Percentiles rank a stretch among this genome's conserved stretches.
Evolutionary conservation across 108 stramenopile genomes (phyloP).

Genomic region (Cyclotella baltica): DNA sequence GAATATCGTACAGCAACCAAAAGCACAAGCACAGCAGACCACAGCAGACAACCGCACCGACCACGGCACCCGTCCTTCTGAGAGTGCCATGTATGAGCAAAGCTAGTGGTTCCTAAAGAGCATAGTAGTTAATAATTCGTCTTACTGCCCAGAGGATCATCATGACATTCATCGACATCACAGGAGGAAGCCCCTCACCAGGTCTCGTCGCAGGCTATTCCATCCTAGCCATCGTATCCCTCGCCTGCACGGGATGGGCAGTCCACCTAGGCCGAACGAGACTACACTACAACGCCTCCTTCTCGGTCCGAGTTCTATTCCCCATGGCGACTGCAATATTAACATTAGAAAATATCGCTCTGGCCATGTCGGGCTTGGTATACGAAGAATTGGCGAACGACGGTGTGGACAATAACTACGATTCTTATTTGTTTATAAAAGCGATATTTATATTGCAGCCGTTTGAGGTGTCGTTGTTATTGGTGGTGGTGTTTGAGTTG

Average conservation of each 20-base stretch:
- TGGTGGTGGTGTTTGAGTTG: slow-evolving; percentile 53
- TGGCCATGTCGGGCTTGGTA: slow-evolving; percentile 30
- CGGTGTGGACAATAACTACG: slow-evolving; percentile 4
- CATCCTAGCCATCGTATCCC: slow-evolving; percentile 33
- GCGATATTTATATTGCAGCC: slow-evolving; percentile 46
- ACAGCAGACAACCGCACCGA: too few relatives aligned
- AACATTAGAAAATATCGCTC: slow-evolving; percentile 38
- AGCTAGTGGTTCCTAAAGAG: too few relatives aligned
- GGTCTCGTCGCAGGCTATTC: slow-evolving; percentile 50
- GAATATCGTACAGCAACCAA: too few relatives aligned
- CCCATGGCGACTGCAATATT: slow-evolving; percentile 40
- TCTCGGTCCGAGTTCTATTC: slow-evolving; percentile 49
- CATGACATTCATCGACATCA: slow-evolving; percentile 54
- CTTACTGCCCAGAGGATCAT: too few relatives aligned
- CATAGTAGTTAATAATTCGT: too few relatives aligned
- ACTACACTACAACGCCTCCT: slow-evolving; percentile 41
- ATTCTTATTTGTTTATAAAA: slow-evolving; percentile 27
- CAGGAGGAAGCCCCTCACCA: slow-evolving; percentile 15
- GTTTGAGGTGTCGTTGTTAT: slow-evolving; percentile 45
- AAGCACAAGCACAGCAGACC: too few relatives aligned
- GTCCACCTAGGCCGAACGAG: slow-evolving; percentile 35
- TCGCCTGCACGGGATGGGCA: slow-evolving; percentile 27
- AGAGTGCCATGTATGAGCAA: too few relatives aligned
- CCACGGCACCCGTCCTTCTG: too few relatives aligned
- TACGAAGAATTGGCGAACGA: slow-evolving; percentile 15